A percentile compares a stretch with the other conserved stretches of the same genome.
These are phyloP conservation scores for Domatiomyces catenatus DNA, from an alignment of 2,329 filamentous ascomycete species.

Conservation along the genomic window DNA sequence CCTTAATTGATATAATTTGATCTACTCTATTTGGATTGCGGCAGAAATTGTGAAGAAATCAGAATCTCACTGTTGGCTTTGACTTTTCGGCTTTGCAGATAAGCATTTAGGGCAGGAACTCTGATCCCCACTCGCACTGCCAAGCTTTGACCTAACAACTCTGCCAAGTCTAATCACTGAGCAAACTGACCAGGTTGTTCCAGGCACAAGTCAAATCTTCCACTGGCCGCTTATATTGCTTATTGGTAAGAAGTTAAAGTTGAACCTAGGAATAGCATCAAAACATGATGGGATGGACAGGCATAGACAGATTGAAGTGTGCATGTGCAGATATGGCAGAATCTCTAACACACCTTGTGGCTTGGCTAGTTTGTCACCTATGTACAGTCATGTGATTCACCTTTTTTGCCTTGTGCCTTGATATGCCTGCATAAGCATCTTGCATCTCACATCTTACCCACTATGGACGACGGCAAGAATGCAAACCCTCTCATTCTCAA, in stretches of 20 bases:
- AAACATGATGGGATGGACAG: too few relatives aligned
- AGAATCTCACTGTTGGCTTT: too few relatives aligned
- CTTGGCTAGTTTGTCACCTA: background rate
- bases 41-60: too few relatives aligned
- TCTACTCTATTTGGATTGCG: too few relatives aligned
- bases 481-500: constrained; percentile 89
- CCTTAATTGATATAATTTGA: too few relatives aligned
- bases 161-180: background rate
- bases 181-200: background rate
- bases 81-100: too few relatives aligned
- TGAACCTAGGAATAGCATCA: too few relatives aligned
- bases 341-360: too few relatives aligned
- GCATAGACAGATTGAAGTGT: too few relatives aligned
- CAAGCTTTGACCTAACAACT: background rate
- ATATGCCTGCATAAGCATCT: background rate
- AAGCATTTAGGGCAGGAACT: background rate
- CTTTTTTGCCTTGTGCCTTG: background rate
- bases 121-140: background rate
- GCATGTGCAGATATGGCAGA: too few relatives aligned
- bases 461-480: constrained; percentile 36
- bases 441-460: too few relatives aligned
- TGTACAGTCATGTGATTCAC: background rate
- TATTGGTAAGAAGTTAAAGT: background rate
- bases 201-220: too few relatives aligned
- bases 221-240: background rate